Percentiles rank a stretch among this genome's conserved stretches.
Conservation (phyloP, 768 basidiomycete species). For the Boletales sp. region DNA sequence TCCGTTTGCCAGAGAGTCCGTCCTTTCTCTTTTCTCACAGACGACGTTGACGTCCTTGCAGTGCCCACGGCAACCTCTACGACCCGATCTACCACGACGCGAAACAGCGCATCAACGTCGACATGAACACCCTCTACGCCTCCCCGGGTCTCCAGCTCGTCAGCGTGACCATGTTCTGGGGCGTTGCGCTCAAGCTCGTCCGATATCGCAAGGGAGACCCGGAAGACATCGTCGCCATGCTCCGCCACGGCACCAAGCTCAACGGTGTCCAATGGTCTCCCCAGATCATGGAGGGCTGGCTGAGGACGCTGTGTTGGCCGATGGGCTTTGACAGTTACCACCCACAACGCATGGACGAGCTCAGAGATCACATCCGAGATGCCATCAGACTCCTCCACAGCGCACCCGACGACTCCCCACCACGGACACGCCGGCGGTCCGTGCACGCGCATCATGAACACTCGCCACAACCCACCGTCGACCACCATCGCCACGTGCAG, state of each 20-base stretch:
- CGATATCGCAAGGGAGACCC: slow-evolving; percentile 63
- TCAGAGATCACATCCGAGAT: slow-evolving; percentile 49
- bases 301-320: slow-evolving; percentile 54
- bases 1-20: slow-evolving; percentile 64
- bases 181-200: slow-evolving; percentile 70
- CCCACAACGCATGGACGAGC: slow-evolving; percentile 40
- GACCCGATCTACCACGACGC: slow-evolving; percentile 63
- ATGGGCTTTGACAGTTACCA: slow-evolving; percentile 59
- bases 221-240: slow-evolving; percentile 58
- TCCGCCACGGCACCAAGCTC: slow-evolving; percentile 54
- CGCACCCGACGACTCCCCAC: slow-evolving; percentile 13
- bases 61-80: slow-evolving; percentile 31
- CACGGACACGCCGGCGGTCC: slow-evolving; percentile 11
- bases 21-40: background rate
- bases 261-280: slow-evolving; percentile 57
- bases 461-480: background rate
- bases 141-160: slow-evolving; percentile 53
- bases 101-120: slow-evolving; percentile 46
- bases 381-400: slow-evolving; percentile 38
- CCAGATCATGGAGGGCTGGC: slow-evolving; percentile 53
- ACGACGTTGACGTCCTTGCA: slow-evolving; percentile 11
- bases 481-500: background rate
- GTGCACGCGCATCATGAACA: slow-evolving; percentile 6
- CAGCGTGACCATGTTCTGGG: slow-evolving; percentile 70
- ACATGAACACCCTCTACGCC: slow-evolving; percentile 55